These are phyloP conservation scores for Hortiboletus campestris DNA, from an alignment of 768 basidiomycete species.

Conservation along the genomic window DNA sequence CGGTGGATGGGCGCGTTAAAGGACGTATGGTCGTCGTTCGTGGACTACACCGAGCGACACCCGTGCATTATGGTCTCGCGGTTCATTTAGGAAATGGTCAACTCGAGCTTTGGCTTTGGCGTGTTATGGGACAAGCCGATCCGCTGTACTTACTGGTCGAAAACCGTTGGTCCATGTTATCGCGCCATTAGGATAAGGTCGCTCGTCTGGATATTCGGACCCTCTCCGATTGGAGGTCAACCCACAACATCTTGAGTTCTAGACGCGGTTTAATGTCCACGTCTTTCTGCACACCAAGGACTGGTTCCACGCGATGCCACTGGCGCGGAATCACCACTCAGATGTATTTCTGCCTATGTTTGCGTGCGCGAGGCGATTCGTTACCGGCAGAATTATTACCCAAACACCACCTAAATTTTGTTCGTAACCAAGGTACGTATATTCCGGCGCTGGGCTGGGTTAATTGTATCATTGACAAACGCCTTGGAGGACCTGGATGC, in stretches of 20 bases:
- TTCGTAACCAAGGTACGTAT: slow-evolving; percentile 17
- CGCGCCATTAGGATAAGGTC: slow-evolving; percentile 33
- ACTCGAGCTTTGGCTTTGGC: slow-evolving; percentile 38
- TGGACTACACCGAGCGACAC: slow-evolving; percentile 31
- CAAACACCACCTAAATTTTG: neutral
- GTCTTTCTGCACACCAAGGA: slow-evolving; percentile 13
- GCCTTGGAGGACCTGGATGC: slow-evolving; percentile 3
- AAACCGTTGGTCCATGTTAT: slow-evolving; percentile 36
- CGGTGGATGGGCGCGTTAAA: slow-evolving; percentile 73
- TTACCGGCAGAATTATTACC: neutral
- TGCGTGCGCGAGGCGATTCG: slow-evolving; percentile 4
- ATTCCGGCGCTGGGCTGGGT: neutral
- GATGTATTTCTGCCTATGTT: neutral
- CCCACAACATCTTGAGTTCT: slow-evolving; percentile 19
- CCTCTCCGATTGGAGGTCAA: slow-evolving; percentile 17
- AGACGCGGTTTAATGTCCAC: slow-evolving; percentile 1
- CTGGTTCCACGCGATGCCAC: slow-evolving; percentile 9
- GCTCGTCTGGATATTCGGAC: slow-evolving; percentile 27
- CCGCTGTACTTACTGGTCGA: slow-evolving; percentile 40
- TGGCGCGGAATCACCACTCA: slow-evolving; percentile 2
- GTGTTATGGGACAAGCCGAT: slow-evolving; percentile 37
- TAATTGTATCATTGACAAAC: slow-evolving; percentile 5
- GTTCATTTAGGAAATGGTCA: slow-evolving; percentile 50
- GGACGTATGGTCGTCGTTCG: slow-evolving; percentile 37
- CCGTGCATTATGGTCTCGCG: slow-evolving; percentile 40